Conservation (phyloP, 495 filamentous ascomycete species). For the Umbilicaria muhlenbergii region DNA sequence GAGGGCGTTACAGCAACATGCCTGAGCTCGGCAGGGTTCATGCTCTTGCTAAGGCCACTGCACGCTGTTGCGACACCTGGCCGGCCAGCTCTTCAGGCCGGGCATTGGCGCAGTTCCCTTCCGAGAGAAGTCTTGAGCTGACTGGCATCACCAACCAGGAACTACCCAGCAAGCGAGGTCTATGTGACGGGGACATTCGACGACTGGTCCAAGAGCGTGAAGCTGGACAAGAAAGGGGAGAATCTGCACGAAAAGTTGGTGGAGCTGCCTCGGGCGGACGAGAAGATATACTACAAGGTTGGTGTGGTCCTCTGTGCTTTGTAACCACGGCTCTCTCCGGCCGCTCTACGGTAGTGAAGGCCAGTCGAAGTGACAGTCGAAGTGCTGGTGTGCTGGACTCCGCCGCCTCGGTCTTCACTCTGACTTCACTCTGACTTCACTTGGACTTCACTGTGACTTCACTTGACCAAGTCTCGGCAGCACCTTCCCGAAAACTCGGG, state of each 20-base stretch:
- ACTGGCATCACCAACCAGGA: slow-evolving; percentile 31
- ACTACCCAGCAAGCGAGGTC: slow-evolving; percentile 64
- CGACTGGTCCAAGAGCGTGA: slow-evolving; percentile 72
- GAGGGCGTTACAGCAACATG: no score
- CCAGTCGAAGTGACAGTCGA: no score
- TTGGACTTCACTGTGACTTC: no score
- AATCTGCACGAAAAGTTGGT: slow-evolving; percentile 60
- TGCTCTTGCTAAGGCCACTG: background rate
- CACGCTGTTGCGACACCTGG: background rate
- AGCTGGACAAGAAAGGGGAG: slow-evolving; percentile 57
- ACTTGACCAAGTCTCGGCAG: no score
- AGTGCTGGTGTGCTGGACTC: no score
- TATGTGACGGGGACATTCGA: slow-evolving; percentile 95
- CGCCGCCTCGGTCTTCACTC: no score
- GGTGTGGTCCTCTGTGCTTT: slow-evolving; percentile 11
- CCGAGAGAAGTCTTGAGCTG: slow-evolving; percentile 1
- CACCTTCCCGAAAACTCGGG: no score
- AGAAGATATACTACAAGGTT: slow-evolving; percentile 78
- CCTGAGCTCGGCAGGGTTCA: no score
- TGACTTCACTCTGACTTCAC: no score
- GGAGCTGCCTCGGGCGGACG: slow-evolving; percentile 37
- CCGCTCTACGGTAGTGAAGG: no score
- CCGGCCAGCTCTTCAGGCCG: background rate
- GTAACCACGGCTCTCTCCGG: no score
- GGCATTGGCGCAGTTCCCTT: background rate